Base-by-base conservation (phyloP, 192 early-diverging fungal genomes). In the Powellomyces hirtus region DNA sequence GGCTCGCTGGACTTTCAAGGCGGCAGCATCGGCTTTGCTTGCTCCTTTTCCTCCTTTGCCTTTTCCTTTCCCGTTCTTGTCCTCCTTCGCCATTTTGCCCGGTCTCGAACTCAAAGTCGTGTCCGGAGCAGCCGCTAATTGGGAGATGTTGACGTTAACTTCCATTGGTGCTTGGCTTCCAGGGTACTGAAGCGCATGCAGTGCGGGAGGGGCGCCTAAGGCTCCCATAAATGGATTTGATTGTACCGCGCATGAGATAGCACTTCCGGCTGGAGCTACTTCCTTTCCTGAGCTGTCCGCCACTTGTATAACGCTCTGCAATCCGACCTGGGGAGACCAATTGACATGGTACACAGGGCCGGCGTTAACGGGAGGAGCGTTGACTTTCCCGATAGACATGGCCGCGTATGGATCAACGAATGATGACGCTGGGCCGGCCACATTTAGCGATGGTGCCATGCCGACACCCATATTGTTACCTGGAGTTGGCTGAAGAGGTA, bases 291-390 rank as follows among this genome's bases (percentile, higher is more conserved):
- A 24, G 26, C 46, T 49, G 2, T 49, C 46, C n/a, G 46, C 46
- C 5, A 49, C 46, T 6, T 49, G 46, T 14, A 24, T 49, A 3
- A 49, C 46, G 16, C 46, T 24, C 14, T 56, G 53, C 29, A 56
- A 34, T 2, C 53, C 53, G 18, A 29, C 29, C 18, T 16, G 5
- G 6, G 53, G 53, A 56, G 26, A 31, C 53, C 53, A 56, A 16
- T 56, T 56, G 53, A 56, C 53, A 6, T 33, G 24, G 53, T 31
- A 56, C 5, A 56, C 53, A 22, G 53, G 53, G 2, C 53, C 53
- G 26, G 29, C 53, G n/a, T 18, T 2, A 4, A 31, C 20, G 27
- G 53, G 53, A 5, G 53, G 53, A 3, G 53, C 53, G 33, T 14
- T 29, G 29, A 56, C 31, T 16, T 56, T 56, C 29, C 53, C 53